Conservation (phyloP, 106 monocot species). For the Narthecium ossifragum region DNA sequence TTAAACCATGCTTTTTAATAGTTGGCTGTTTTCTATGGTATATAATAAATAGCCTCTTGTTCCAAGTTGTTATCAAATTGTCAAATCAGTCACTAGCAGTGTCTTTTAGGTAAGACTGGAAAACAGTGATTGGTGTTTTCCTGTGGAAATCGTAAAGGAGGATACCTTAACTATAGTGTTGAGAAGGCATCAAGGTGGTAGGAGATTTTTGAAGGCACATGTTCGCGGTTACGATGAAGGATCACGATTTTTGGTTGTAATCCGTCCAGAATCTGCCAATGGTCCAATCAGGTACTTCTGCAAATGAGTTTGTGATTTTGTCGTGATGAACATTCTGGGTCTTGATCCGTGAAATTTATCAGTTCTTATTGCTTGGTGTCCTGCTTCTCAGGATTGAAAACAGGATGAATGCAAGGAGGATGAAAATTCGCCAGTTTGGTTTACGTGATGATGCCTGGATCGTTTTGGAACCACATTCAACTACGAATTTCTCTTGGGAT, state of each 20-base stretch:
- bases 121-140: constrained; percentile 78
- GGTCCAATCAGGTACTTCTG: constrained; percentile 70
- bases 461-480: constrained; percentile 56
- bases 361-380: background rate
- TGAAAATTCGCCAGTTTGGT: constrained; percentile 60
- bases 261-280: constrained; percentile 51
- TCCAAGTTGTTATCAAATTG: no score
- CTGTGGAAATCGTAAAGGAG: constrained; percentile 78
- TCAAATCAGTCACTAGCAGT: background rate
- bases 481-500: constrained; percentile 76
- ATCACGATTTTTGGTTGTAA: constrained; percentile 78
- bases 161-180: constrained; percentile 64
- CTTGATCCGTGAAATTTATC: background rate
- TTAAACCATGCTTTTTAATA: no score
- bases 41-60: no score
- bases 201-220: constrained; percentile 69
- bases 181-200: constrained; percentile 49
- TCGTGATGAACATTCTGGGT: background rate
- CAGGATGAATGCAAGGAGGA: constrained; percentile 30
- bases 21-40: no score
- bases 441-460: constrained; percentile 60
- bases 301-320: background rate
- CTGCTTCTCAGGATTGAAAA: constrained; percentile 75
- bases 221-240: constrained; percentile 97
- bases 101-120: constrained; percentile 53